A percentile compares a stretch with the other conserved stretches of the same genome.
These are phyloP conservation scores for Globisporangium parvum DNA, from an alignment of 352 stramenopile genomes.

Conservation along the genomic window DNA sequence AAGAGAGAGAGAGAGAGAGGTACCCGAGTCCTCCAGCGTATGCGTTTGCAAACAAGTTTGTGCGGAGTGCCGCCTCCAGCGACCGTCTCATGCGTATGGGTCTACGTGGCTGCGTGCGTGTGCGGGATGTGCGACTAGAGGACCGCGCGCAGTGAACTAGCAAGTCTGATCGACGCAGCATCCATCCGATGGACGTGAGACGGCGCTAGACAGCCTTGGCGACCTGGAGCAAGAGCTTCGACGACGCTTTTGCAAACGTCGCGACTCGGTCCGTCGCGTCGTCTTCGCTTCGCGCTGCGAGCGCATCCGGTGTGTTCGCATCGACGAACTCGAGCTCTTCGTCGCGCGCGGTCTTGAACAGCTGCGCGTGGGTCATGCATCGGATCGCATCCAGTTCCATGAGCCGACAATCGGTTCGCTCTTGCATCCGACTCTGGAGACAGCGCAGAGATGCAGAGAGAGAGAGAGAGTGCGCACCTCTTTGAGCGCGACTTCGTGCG, in stretches of 20 bases:
- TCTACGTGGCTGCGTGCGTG: no score
- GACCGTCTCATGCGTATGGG: no score
- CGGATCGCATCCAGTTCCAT: neutral
- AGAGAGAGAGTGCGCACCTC: slow-evolving; percentile 26
- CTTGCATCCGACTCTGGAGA: neutral
- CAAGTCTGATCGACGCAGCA: no score
- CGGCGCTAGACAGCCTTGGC: slow-evolving; percentile 30
- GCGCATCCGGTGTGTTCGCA: slow-evolving; percentile 34
- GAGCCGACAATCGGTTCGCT: neutral
- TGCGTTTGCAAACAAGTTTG: no score
- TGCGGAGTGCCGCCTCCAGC: no score
- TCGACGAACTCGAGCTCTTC: slow-evolving; percentile 75
- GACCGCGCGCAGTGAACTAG: no score
- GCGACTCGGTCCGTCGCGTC: slow-evolving; percentile 28
- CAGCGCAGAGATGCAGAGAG: slow-evolving; percentile 1
- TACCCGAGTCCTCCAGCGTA: no score
- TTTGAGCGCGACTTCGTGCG: slow-evolving; percentile 53
- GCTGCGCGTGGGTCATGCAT: slow-evolving; percentile 16
- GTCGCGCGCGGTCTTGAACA: slow-evolving; percentile 68
- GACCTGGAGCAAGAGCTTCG: slow-evolving; percentile 53
- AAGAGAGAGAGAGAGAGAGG: no score
- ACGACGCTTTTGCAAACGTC: slow-evolving; percentile 47
- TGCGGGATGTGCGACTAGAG: no score
- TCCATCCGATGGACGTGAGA: no score
- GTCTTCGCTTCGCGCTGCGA: slow-evolving; percentile 26